Evolutionary conservation across 1,139 yeast species (phyloP).

Genomic region (Yueomyces sp.): DNA sequence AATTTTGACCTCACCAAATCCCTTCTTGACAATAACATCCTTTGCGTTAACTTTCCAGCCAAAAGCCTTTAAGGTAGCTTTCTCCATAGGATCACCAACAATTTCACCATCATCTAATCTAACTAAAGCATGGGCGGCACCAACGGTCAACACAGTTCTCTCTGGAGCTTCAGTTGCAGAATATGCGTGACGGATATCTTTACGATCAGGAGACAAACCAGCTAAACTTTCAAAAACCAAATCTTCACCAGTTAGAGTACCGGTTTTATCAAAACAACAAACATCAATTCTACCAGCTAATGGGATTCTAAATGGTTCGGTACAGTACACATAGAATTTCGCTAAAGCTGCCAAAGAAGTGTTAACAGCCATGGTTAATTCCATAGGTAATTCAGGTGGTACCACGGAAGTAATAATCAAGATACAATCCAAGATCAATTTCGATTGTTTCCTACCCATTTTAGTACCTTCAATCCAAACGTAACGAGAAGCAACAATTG

Average conservation of each 20-base stretch:
- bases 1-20: conserved; percentile 49
- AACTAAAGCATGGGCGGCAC: conserved; percentile 94
- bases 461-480: conserved; percentile 97
- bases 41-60: conserved; percentile 74
- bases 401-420: conserved; percentile 94
- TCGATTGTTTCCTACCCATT: conserved; percentile 91
- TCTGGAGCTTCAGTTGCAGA: conserved; percentile 49
- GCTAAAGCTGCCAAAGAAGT: conserved; percentile 77
- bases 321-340: conserved; percentile 85
- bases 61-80: conserved; percentile 82
- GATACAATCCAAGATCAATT: conserved; percentile 88
- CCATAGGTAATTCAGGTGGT: conserved; percentile 99
- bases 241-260: conserved; percentile 96
- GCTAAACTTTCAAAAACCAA: conserved; percentile 93
- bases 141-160: conserved; percentile 63
- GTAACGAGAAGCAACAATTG: conserved; percentile 93
- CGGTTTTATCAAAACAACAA: conserved; percentile 97
- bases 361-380: conserved; percentile 95
- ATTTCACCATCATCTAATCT: conserved; percentile 89
- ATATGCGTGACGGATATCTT: conserved; percentile 44
- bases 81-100: conserved; percentile 99
- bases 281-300: conserved; percentile 96
- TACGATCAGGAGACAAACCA: conserved; percentile 42
- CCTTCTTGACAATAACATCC: conserved; percentile 42
- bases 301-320: conserved; percentile 97